Evolutionary conservation across 164 flowering plant species (phyloP), one percentile per base, ranked within the genome.

Genomic region (Saururus chinensis): DNA sequence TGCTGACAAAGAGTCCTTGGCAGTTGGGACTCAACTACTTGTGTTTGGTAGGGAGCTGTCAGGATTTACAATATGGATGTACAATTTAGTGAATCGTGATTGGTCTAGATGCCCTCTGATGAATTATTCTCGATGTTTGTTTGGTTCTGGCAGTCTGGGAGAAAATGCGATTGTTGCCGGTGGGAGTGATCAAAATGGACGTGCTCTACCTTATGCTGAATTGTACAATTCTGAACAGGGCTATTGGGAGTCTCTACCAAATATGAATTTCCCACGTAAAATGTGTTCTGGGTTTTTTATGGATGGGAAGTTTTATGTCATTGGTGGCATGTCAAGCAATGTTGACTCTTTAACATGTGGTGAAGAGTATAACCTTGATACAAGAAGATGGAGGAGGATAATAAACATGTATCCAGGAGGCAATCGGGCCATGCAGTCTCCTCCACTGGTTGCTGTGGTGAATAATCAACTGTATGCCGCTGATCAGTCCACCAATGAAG

Each of bases 371-470:
- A 53, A 75, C 63, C 23, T 73, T 45, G 65, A 70, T 57, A 75
- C 73, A 26, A 62, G 62, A 63, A 67, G 63, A 17, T 77, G 81
- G 81, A 68, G 61, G 65, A 74, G 73, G 66, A 73, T 78, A 45
- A 60, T 53, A 51, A 51, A 65, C 59, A 75, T 75, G 79, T 75
- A 60, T 45, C 79, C 81, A 19, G 52, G 69, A 57, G 40, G 40
- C 19, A 53, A 57, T 41, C 35, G 59, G 40, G 72, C 62, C 13
- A 61, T 60, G 45, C 73, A 73, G 25, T 35, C 73, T 49, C 79
- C 81, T 7, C 81, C 81, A 20, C 71, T 78, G 60, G 73, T 78
- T 22, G 81, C 81, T 19, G 81, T 78, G 51, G 79, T 78, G 41
- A 68, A 78, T 61, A 68, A 78, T 64, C 67, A 78, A 60, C 70